A percentile compares a stretch with the other conserved stretches of the same genome.
These are phyloP conservation scores for Diaporthe caulivora DNA, from an alignment of 2,329 filamentous ascomycete species.

Conservation along the genomic window DNA sequence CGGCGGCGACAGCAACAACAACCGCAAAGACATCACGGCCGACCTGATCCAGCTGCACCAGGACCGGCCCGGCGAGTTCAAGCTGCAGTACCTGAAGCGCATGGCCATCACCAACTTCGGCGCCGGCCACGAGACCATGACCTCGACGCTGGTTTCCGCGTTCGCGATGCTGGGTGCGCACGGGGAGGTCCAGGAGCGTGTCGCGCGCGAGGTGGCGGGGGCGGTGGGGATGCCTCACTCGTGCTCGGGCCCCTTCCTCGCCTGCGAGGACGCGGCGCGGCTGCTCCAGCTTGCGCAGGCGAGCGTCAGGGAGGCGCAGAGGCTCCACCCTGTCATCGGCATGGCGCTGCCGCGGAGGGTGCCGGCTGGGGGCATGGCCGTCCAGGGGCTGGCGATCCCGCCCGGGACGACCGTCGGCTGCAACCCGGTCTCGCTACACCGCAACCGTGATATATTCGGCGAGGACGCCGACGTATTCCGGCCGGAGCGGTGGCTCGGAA, in stretches of 20 bases:
- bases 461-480: conserved; percentile 56
- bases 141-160: conserved; percentile 63
- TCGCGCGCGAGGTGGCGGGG: conserved; percentile 49
- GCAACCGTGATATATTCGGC: conserved; percentile 63
- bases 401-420: conserved; percentile 63
- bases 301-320: conserved; percentile 63
- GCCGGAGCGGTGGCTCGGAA: conserved; percentile 63
- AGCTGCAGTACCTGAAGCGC: conserved; percentile 60
- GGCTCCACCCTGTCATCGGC: conserved; percentile 63
- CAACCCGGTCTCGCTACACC: conserved; percentile 63
- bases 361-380: conserved; percentile 50
- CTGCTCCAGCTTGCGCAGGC: conserved; percentile 57
- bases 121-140: conserved; percentile 67
- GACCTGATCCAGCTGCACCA: conserved; percentile 62
- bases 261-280: conserved; percentile 44
- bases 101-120: conserved; percentile 69
- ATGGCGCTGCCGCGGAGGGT: conserved; percentile 64
- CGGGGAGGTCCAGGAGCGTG: conserved; percentile 46
- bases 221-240: conserved; percentile 4
- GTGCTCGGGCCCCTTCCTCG: conserved; percentile 29
- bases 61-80: conserved; percentile 58
- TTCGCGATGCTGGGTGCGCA: conserved; percentile 61
- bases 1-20: conserved; percentile 40
- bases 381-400: conserved; percentile 58
- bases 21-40: conserved; percentile 55